Evolutionary conservation across 768 basidiomycete species (phyloP), one percentile per base, ranked within the genome.

Genomic region (Trametes sanguinea): DNA sequence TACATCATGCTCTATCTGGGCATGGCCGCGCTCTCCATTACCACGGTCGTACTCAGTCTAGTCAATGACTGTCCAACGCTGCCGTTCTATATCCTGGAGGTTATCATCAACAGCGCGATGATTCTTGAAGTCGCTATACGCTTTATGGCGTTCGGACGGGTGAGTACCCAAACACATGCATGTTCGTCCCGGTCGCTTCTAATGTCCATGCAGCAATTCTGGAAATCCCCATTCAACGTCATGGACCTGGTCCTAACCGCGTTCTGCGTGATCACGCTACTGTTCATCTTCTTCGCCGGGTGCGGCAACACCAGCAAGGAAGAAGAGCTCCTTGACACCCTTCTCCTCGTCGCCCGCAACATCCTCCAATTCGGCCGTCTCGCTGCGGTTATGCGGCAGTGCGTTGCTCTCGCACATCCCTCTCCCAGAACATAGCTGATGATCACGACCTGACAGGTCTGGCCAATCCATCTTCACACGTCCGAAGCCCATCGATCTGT

Each of bases 351-450:
- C 66, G 93, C 91, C 17, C 85, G 96, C 44, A 98, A 98, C 72
- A 85, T 94, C 58, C 83, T 99, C 57, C 94, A 95, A 67, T 98
- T 98, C 71, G 88, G 90, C 32, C 85, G 95, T 29, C 80, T 99
- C 16, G 96, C 95, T 16, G 83, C 92, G 22, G 94, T 98, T 52
- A 90, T 98, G 85, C 83, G 95, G 76, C 92, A 95, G 94, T 96
- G 72, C 66, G 92, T 78, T 22, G 60, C 70, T 56, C 63, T 57
- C 27, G 37, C 27, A 11, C 43, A n/a, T 27, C 37, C 9, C 27
- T 33, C 29, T 33, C 27, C 57, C 39, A 60, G 22, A 42, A 61
- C 16, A 51, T 33, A 14, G 33, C 51, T 57, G 51, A 53, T 46
- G 50, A 29, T 39, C 5, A 3, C 29, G 30, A 17, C 14, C 1